phyloP scores from a whole-genome alignment of 2,329 filamentous ascomycete genomes.

The Allantophomopsis lycopodina region DNA sequence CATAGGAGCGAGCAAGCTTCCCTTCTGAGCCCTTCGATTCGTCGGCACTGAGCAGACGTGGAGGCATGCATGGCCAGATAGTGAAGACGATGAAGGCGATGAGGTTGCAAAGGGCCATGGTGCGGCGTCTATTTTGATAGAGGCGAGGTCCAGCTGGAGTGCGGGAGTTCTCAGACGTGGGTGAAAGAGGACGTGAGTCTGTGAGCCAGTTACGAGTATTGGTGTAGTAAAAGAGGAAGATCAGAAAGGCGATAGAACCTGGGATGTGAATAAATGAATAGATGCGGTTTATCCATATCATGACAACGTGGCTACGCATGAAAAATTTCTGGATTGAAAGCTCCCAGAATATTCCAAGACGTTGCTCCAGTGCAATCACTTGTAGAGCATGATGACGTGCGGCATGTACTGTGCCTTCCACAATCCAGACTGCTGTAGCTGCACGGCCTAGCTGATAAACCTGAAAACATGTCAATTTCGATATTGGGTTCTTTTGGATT shows the following conservation, averaged over 20 bases:
- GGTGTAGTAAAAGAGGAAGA: constrained; percentile 56
- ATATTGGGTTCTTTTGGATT: not conserved
- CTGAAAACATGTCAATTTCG: constrained; percentile 22
- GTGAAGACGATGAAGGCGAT: constrained; percentile 45
- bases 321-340: constrained; percentile 44
- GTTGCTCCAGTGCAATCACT: constrained; percentile 52
- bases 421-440: constrained; percentile 54
- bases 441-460: constrained; percentile 64
- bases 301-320: constrained; percentile 35
- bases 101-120: constrained; percentile 43
- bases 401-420: constrained; percentile 53
- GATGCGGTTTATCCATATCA: constrained; percentile 57
- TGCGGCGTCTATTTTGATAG: constrained; percentile 39
- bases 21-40: constrained; percentile 39
- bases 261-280: constrained; percentile 73
- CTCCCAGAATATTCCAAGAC: constrained; percentile 51
- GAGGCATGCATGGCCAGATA: constrained; percentile 46
- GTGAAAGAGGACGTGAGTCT: constrained; percentile 23
- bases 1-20: constrained; percentile 41
- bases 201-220: constrained; percentile 41
- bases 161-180: constrained; percentile 19
- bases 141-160: constrained; percentile 33
- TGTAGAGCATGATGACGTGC: constrained; percentile 56
- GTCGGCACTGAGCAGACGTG: constrained; percentile 37
- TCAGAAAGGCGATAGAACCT: constrained; percentile 57